phyloP scores from a whole-genome alignment of 768 basidiomycete species.

The Tricholoma hemisulphureum region DNA sequence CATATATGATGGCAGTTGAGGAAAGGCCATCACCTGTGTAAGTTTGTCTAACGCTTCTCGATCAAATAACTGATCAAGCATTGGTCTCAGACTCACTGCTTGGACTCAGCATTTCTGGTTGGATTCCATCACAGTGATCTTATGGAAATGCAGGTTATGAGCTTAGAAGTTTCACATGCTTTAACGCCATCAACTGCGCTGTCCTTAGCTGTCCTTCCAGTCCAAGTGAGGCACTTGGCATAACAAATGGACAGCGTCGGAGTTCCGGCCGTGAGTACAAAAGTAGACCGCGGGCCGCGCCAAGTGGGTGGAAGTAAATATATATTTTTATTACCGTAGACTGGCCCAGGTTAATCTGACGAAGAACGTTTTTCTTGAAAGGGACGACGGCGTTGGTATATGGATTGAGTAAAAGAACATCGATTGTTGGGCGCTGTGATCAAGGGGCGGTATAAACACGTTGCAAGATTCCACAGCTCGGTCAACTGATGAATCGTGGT shows the following conservation, averaged over 20 bases:
- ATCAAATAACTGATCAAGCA: too few species aligned
- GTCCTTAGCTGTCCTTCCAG: too few species aligned
- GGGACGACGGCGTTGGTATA: too few species aligned
- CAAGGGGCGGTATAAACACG: too few species aligned
- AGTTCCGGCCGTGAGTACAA: background rate
- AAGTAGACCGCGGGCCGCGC: background rate
- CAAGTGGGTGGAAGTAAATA: too few species aligned
- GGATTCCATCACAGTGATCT: background rate
- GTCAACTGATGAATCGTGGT: background rate
- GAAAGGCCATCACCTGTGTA: conserved; percentile 21
- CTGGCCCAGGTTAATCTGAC: background rate
- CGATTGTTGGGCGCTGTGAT: too few species aligned
- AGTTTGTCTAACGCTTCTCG: background rate
- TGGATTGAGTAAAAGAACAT: too few species aligned
- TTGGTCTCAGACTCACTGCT: too few species aligned
- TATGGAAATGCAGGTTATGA: background rate
- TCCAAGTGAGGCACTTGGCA: background rate
- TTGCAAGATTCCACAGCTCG: too few species aligned
- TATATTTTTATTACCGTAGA: background rate
- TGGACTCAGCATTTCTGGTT: too few species aligned
- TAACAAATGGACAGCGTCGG: background rate
- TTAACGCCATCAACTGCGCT: background rate
- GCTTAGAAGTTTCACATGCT: background rate
- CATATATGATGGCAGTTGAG: conserved; percentile 26
- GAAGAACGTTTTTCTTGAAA: background rate